Evolutionary conservation across 208 protist genomes (phyloP).

Genomic region (Endotrypanum monterogeii): DNA sequence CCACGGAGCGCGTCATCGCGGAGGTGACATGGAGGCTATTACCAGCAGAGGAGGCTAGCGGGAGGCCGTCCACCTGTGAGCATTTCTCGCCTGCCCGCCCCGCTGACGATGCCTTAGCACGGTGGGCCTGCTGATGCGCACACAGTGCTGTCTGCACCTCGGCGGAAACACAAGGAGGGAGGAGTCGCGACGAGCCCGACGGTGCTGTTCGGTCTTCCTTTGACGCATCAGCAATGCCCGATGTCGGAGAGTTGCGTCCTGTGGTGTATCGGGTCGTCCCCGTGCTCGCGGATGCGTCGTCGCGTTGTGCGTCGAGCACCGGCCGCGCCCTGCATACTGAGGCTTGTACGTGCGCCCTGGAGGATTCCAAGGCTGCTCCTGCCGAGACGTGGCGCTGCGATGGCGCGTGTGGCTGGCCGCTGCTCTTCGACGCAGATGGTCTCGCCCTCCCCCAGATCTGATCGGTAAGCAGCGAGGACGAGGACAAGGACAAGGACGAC

Average conservation of each 20-base stretch:
- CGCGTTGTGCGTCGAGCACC: conserved; percentile 22
- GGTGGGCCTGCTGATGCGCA: conserved; percentile 1
- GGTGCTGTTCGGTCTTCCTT: background rate
- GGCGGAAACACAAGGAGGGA: conserved; percentile 16
- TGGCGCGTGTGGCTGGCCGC: background rate
- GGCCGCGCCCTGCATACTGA: conserved; percentile 16
- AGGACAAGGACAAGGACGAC: background rate
- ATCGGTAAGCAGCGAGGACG: conserved; percentile 5
- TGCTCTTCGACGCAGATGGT: background rate
- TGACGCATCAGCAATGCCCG: background rate
- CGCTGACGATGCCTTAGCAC: background rate
- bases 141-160: conserved; percentile 25
- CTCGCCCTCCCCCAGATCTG: background rate
- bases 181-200: background rate
- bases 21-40: conserved; percentile 14
- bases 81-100: background rate
- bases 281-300: conserved; percentile 9
- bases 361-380: background rate
- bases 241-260: background rate
- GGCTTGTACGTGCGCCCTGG: background rate
- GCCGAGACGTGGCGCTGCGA: background rate
- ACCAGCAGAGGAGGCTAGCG: conserved; percentile 5
- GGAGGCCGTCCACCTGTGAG: background rate
- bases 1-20: conserved; percentile 7
- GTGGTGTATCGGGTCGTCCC: conserved; percentile 32